Percentiles rank a stretch among this genome's conserved stretches.
Conservation (phyloP, 2,329 filamentous ascomycete genomes). For the Calonectria naviculata region DNA sequence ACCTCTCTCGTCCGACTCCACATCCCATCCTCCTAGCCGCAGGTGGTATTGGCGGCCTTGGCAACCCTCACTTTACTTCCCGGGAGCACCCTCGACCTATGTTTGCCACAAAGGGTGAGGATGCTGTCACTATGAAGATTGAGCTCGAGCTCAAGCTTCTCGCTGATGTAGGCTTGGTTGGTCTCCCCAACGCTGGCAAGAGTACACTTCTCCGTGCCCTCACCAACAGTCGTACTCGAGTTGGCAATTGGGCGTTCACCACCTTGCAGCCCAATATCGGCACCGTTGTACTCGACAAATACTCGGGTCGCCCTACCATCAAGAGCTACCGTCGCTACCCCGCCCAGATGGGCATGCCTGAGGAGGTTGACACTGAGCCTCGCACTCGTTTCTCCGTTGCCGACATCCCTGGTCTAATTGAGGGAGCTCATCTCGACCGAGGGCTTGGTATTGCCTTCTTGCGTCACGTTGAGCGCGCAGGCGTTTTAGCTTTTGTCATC, state of each 20-base stretch:
- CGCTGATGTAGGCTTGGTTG: constrained; percentile 94
- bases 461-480: constrained; percentile 92
- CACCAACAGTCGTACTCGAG: constrained; percentile 87
- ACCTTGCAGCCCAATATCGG: constrained; percentile 96
- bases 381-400: constrained; percentile 91
- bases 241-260: constrained; percentile 97
- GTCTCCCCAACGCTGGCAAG: constrained; percentile 95
- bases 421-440: constrained; percentile 91
- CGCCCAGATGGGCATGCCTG: constrained; percentile 51
- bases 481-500: constrained; percentile 92
- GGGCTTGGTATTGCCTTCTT: constrained; percentile 93
- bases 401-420: constrained; percentile 93
- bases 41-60: constrained; percentile 88
- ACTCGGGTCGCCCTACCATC: constrained; percentile 77
- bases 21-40: constrained; percentile 87
- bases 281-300: constrained; percentile 91
- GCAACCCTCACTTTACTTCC: constrained; percentile 92
- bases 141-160: constrained; percentile 95
- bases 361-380: constrained; percentile 60
- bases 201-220: constrained; percentile 90
- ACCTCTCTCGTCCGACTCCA: constrained; percentile 81
- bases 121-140: constrained; percentile 80
- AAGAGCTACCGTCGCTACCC: constrained; percentile 48
- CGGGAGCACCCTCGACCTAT: constrained; percentile 80
- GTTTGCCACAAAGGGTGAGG: constrained; percentile 89